Evolutionary conservation across 805 yeast genomes (phyloP).

Genomic region (Lipomyces lipofer): DNA sequence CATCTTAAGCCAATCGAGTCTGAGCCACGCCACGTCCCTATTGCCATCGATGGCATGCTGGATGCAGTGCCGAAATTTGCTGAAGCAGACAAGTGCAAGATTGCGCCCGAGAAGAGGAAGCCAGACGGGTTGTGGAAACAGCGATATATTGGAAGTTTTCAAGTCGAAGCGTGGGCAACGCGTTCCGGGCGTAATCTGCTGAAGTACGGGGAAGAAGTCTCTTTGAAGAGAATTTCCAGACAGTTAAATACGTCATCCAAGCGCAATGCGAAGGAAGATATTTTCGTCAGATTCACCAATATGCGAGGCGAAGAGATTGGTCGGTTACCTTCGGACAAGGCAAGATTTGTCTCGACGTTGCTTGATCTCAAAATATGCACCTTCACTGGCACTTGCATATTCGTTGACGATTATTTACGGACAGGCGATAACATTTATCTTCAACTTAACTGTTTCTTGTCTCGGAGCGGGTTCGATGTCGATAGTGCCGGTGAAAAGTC

Average conservation of each 20-base stretch:
- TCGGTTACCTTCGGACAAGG: constrained; percentile 68
- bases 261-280: constrained; percentile 16
- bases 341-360: constrained; percentile 65
- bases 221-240: constrained; percentile 32
- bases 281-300: constrained; percentile 40
- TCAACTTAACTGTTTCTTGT: constrained; percentile 65
- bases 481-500: neutral
- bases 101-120: neutral
- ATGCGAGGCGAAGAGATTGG: constrained; percentile 61
- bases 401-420: constrained; percentile 58
- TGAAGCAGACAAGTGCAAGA: neutral
- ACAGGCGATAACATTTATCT: constrained; percentile 76
- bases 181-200: constrained; percentile 39
- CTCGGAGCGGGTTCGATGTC: constrained; percentile 19
- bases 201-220: constrained; percentile 38
- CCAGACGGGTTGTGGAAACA: constrained; percentile 23
- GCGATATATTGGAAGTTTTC: constrained; percentile 41
- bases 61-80: neutral
- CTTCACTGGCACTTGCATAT: constrained; percentile 60
- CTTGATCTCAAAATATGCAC: constrained; percentile 54
- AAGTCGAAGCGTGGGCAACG: constrained; percentile 43
- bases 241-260: constrained; percentile 3
- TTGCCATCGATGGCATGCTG: neutral
- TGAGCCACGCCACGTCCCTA: neutral
- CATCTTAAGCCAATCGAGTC: neutral